These are phyloP conservation scores for Staphylotrichum tortipilum DNA, from an alignment of 495 filamentous ascomycete genomes.

Conservation along the genomic window DNA sequence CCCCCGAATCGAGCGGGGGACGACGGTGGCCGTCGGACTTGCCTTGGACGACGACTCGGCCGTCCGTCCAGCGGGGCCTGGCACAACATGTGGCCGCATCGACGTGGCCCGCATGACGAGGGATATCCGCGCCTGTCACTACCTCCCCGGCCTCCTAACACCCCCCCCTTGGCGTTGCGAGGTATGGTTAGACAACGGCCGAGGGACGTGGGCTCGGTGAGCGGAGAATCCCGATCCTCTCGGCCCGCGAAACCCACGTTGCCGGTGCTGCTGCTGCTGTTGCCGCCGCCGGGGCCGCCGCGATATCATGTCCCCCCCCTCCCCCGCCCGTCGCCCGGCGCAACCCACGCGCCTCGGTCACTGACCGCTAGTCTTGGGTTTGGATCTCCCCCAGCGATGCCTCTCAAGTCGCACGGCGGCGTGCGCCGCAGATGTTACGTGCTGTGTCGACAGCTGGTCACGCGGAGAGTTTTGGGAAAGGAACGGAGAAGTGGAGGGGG, in stretches of 20 bases:
- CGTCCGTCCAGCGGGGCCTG: background rate
- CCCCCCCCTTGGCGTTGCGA: background rate
- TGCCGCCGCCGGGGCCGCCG: no score
- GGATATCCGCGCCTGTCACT: background rate
- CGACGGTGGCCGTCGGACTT: no score
- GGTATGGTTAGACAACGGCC: background rate
- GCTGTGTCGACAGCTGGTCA: background rate
- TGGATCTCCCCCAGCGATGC: no score
- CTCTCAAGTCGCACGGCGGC: conserved; percentile 1
- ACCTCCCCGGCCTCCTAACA: no score
- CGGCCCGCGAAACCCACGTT: background rate
- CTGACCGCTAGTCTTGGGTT: conserved; percentile 8
- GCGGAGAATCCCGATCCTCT: background rate
- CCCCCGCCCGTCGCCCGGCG: background rate
- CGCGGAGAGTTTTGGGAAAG: background rate
- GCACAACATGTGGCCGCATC: background rate
- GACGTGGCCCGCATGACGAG: background rate
- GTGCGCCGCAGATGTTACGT: background rate
- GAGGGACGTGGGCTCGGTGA: background rate
- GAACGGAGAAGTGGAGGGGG: background rate
- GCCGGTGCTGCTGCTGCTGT: background rate
- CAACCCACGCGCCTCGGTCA: background rate
- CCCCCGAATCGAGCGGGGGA: no score
- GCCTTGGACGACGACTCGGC: background rate
- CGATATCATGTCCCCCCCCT: no score